Evolutionary conservation across 2,329 filamentous ascomycete species (phyloP).

Genomic region (Cadophora gregata): DNA sequence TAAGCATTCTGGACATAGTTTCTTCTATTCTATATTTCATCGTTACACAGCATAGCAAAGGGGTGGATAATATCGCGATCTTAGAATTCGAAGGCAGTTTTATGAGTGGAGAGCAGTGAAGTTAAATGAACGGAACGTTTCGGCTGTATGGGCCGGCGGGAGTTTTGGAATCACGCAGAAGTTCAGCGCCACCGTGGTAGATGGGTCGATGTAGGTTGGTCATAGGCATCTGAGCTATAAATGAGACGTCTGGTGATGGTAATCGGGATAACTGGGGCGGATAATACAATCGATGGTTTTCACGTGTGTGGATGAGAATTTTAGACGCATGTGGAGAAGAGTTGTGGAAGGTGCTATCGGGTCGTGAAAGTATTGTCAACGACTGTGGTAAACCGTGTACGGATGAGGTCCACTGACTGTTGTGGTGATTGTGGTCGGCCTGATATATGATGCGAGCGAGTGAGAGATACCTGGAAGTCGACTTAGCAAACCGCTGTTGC

Average conservation of each 20-base stretch:
- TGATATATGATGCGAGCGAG: background rate
- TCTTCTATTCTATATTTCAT: conserved; percentile 18
- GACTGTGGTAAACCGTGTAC: background rate
- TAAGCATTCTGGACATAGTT: conserved; percentile 28
- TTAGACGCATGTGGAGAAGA: background rate
- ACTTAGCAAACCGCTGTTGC: conserved; percentile 3
- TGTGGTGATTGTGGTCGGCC: background rate
- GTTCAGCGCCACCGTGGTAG: background rate
- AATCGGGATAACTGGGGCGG: background rate
- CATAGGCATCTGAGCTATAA: background rate
- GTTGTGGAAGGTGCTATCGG: background rate
- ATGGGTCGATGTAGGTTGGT: conserved; percentile 2
- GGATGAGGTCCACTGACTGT: background rate
- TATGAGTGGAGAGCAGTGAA: conserved; percentile 17
- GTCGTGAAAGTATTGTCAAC: background rate
- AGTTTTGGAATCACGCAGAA: conserved; percentile 17
- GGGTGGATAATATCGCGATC: conserved; percentile 19
- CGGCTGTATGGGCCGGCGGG: conserved; percentile 10
- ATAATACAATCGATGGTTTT: conserved; percentile 14
- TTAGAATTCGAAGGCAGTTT: conserved; percentile 12
- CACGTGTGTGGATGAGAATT: background rate
- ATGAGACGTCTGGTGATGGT: conserved; percentile 2
- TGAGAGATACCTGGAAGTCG: conserved; percentile 16
- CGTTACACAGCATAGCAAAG: conserved; percentile 36
- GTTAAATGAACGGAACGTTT: conserved; percentile 3